Conservation (phyloP, 2,329 filamentous ascomycete species). For the Aureobasidium namibiae region DNA sequence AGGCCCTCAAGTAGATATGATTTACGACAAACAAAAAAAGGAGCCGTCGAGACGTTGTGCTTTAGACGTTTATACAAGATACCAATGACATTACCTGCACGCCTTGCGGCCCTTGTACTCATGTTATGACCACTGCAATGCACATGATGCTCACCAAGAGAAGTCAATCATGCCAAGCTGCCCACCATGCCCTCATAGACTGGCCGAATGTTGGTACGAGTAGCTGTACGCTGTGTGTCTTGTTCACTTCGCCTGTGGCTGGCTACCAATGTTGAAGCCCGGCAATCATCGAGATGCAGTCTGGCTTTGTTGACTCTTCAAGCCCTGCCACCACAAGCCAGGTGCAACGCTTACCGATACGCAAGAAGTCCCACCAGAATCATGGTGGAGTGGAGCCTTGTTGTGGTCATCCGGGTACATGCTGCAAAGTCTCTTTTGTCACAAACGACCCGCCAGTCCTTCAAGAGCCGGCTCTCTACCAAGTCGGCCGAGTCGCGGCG, state of each 20-base stretch:
- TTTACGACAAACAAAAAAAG: not conserved
- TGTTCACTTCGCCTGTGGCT: not conserved
- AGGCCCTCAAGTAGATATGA: slow-evolving; percentile 45
- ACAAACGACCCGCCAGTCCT: not conserved
- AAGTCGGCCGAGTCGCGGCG: not conserved
- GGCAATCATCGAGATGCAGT: not conserved
- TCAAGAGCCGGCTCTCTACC: not conserved
- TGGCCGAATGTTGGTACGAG: not conserved
- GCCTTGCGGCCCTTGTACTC: slow-evolving; percentile 2
- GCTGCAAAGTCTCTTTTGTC: slow-evolving; percentile 3
- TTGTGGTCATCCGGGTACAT: not conserved
- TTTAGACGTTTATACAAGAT: slow-evolving; percentile 10
- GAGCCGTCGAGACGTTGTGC: slow-evolving; percentile 2
- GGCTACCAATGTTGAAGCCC: not conserved
- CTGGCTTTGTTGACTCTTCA: not conserved
- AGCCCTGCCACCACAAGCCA: not conserved
- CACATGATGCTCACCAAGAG: not conserved
- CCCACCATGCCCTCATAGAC: not conserved
- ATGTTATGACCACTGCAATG: not conserved
- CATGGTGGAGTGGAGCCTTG: not conserved
- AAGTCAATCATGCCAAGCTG: not conserved
- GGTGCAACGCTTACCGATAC: not conserved
- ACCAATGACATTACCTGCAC: slow-evolving; percentile 10
- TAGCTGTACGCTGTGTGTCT: not conserved
- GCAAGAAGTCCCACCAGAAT: slow-evolving; percentile 1